Base-by-base conservation (phyloP, 2,329 filamentous ascomycete species). In the Claviceps sp. region DNA sequence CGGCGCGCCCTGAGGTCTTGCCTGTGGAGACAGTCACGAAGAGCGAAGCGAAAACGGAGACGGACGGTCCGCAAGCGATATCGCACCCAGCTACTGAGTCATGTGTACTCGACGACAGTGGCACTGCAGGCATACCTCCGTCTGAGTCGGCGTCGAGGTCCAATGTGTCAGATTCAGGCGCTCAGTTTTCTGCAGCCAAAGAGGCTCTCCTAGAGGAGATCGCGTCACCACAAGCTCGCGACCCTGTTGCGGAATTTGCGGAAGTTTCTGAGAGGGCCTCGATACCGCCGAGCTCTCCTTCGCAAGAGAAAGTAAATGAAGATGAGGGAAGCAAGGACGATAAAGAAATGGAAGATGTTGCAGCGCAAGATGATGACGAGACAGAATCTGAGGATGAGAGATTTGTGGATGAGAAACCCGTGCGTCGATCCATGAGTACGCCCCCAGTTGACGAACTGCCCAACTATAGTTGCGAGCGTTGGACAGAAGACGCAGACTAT, bases 401-500 rank as follows among this genome's bases (percentile, higher is more conserved):
- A n/a, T 71, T 69, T 40, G 67, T 73, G 55, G 70, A 71, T n/a
- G 63, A 75, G 26, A 73, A 75, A 42, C 67, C 68, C 5, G 70
- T 76, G 30, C 71, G 77, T 11, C 70, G 73, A 50, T 74, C 71
- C 52, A 75, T 77, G 64, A 63, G 66, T 22, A 82, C 78, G 1
- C 78, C 78, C 2, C 76, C 77, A 1, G 56, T 77, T 11, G 75
- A 80, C 11, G 74, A 70, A 42, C 64, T 82, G 2, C 78, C 78
- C 0, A 62, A 72, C 48, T 76, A 71, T 53, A 62, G 64, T 45
- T 67, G 68, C 44, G 67, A 68, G 37, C 65, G 72, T 0, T 80
- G 76, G 77, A 65, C 71, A 48, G 65, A 73, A 48, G 75, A 77
- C 56, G 61, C 64, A 47, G 65, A 68, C 30, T 73, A 76, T 37